Evolutionary conservation across 345 rosid genomes (phyloP), one percentile per base, ranked within the genome.

Genomic region (Acer campestre): DNA sequence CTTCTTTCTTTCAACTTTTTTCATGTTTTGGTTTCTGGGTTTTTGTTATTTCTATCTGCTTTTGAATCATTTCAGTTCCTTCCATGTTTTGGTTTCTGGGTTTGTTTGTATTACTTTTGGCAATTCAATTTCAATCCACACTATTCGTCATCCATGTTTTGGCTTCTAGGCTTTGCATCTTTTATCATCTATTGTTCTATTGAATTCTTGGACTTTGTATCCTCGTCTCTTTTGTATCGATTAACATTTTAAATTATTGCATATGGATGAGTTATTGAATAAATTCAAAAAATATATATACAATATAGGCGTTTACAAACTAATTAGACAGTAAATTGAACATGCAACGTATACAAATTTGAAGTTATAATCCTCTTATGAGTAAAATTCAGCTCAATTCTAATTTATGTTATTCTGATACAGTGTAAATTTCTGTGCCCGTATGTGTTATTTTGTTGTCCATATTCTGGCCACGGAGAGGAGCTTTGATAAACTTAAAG

Each of bases 151-250:
- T 35, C 46, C 46, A 42, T 27, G 71, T 64, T 78, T 72, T 68
- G 59, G 69, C 14, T 70, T 74, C 65, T 83, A 82, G 80, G 77
- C 64, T 79, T 70, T 11, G 25, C 46, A 55, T 68, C 13, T 49
- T 3, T 68, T 56, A 70, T 64, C 44, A 61, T 61, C 2, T 62
- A 3, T 25, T 46, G 20, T 70, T 27, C 0, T 61, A 23, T 70
- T 27, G 31, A 23, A 51, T 76, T n/a, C 25, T 6, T 42, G 27
- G 49, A 35, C 35, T 56, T n/a, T 46, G 17, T 44, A 2, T 20
- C 12, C 10, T 58, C 63, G n/a, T 53, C 58, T 53, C 18, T 16
- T 53, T 51, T 16, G 38, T 35, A 53, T 53, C 7, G 58, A 53
- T 53, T 14, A 53, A 5, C 14, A 16, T 53, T 8, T 53, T 53